These are phyloP conservation scores for Articulospora tetracladia DNA, from an alignment of 495 filamentous ascomycete species.

Conservation along the genomic window DNA sequence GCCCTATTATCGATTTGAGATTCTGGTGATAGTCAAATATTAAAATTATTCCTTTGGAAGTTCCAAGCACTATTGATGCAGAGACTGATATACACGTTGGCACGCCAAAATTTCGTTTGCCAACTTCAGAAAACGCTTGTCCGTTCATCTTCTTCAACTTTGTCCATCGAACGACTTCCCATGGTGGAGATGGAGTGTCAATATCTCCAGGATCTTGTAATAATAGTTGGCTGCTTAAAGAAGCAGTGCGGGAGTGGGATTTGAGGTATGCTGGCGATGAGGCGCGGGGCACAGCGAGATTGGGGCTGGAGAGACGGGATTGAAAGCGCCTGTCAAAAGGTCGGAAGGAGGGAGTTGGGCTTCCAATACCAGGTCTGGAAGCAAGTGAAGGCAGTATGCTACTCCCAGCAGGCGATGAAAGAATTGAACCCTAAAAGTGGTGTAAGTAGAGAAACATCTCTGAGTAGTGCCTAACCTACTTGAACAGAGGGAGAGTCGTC, in stretches of 20 bases:
- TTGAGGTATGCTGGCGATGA: conserved; percentile 76
- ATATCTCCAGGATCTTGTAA: conserved; percentile 49
- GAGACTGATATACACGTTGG: conserved; percentile 90
- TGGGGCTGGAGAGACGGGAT: conserved; percentile 65
- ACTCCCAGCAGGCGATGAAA: conserved; percentile 68
- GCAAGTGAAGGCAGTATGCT: conserved; percentile 46
- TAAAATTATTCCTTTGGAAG: conserved; percentile 88
- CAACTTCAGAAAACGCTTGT: conserved; percentile 91
- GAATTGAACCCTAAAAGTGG: conserved; percentile 63
- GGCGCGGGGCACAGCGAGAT: conserved; percentile 59
- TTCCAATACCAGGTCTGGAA: conserved; percentile 42
- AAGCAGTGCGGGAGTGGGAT: conserved; percentile 74
- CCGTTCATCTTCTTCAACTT: conserved; percentile 85
- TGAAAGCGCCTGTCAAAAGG: conserved; percentile 95
- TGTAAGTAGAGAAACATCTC: conserved; percentile 15
- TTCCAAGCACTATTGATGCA: conserved; percentile 85
- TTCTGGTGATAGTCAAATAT: conserved; percentile 97
- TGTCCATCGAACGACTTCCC: conserved; percentile 97
- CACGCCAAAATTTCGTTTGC: conserved; percentile 86
- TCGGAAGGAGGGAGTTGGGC: conserved; percentile 75
- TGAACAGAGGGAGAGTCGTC: conserved; percentile 89
- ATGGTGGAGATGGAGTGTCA: conserved; percentile 71
- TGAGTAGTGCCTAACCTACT: conserved; percentile 43
- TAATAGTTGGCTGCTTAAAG: conserved; percentile 49
- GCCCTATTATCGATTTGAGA: conserved; percentile 86